Conservation (phyloP, 805 yeast genomes). For the Cyberlindnera nakhonratchasimensis region DNA sequence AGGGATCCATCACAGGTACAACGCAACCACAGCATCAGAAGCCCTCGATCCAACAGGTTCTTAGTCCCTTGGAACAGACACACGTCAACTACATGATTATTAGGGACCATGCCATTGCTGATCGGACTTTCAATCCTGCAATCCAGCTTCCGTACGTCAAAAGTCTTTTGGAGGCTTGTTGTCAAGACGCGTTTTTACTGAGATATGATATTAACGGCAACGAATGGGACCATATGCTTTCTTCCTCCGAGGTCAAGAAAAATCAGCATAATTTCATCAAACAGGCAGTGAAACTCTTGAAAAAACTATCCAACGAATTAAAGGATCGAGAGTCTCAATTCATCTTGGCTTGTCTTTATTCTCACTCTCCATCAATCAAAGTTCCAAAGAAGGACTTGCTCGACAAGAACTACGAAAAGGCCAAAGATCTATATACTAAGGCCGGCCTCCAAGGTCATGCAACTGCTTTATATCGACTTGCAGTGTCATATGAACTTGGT, state of each 20-base stretch:
- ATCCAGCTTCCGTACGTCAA: slow-evolving; percentile 8
- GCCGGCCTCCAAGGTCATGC: slow-evolving; percentile 58
- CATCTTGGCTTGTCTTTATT: slow-evolving; percentile 58
- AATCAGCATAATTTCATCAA: slow-evolving; percentile 53
- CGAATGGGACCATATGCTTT: slow-evolving; percentile 32
- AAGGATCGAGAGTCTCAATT: slow-evolving; percentile 54
- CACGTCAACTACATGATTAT: slow-evolving; percentile 2
- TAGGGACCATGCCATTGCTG: slow-evolving; percentile 1
- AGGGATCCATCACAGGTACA: slow-evolving; percentile 1
- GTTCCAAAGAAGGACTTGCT: slow-evolving; percentile 46
- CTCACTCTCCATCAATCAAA: slow-evolving; percentile 44
- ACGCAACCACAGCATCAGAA: not conserved
- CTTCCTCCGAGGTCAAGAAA: slow-evolving; percentile 41
- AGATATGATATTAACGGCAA: slow-evolving; percentile 47
- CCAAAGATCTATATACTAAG: slow-evolving; percentile 55
- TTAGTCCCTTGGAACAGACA: slow-evolving; percentile 9
- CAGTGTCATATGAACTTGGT: slow-evolving; percentile 68
- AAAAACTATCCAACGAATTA: slow-evolving; percentile 49
- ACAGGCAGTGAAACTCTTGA: slow-evolving; percentile 57
- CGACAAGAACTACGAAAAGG: slow-evolving; percentile 54
- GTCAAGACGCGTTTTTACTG: slow-evolving; percentile 8
- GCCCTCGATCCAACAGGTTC: slow-evolving; percentile 1
- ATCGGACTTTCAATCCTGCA: slow-evolving; percentile 1
- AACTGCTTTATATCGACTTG: slow-evolving; percentile 64
- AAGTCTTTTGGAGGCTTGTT: slow-evolving; percentile 1